Evolutionary conservation across 2,329 filamentous ascomycete genomes (phyloP), one percentile per base, ranked within the genome.

Genomic region (Venturia oleaginea): DNA sequence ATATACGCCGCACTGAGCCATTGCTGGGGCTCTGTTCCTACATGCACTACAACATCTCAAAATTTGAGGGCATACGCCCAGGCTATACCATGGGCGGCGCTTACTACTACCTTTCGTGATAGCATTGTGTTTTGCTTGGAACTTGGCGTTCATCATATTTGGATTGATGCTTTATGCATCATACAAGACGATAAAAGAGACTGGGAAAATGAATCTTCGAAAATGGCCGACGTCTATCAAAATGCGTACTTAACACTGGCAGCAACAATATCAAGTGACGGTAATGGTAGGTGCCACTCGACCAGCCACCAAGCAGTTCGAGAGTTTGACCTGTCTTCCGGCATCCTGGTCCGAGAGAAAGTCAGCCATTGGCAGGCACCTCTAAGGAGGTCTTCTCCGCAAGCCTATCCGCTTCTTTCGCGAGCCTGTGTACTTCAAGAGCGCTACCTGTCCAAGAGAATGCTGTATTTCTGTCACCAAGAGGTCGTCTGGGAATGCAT

Each of bases 161-260:
- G 59, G 40, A 40, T 61, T n/a, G 59, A 24, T 22, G n/a, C 43
- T 38, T n/a, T 38, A 22, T 71, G 70, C 54, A 72, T 72, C 37
- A 67, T 70, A 8, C 70, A 71, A 64, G 68, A 71, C 34, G 55
- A 64, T 30, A 59, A 27, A 4, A 63, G 63, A n/a, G 71, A 73
- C 57, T 73, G 71, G 71, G 63, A 65, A 19, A 61, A 65, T 2
- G 69, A 73, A 62, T 68, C 69, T 30, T 68, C 67, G n/a, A 67
- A 67, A 2, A 73, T 73, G 71, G 67, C 67, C 40, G 66, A 68
- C 59, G 66, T 73, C 1, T 73, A 72, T 27, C 22, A 37, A 17
- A 59, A 59, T 17, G 13, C 27, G n/a, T 19, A 27, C 34, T 15
- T 59, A n/a, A 32, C 27, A n/a, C 27, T 59, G 27, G 54, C 54